Evolutionary conservation across 1,284 basidiomycete species (phyloP), one percentile per base, ranked within the genome.

Genomic region (Neonothopanus nambi): DNA sequence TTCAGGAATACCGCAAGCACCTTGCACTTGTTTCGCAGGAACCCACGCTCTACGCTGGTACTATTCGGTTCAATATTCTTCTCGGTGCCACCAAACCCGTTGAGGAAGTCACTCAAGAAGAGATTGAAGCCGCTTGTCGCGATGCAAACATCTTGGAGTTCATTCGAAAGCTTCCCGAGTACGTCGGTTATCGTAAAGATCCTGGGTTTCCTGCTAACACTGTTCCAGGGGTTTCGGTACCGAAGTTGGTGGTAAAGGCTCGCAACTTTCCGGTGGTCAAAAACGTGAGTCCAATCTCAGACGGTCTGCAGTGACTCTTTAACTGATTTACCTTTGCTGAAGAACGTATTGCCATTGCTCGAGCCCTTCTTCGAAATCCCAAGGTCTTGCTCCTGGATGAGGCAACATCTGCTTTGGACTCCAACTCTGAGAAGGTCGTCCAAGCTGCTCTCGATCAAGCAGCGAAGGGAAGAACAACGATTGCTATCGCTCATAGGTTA

Each of bases 291-390:
- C 49, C 1, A 6, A 26, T 44, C n/a, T 15, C 48, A 26, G 35
- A 35, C 15, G 51, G 20, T 56, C 48, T 36, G 12, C 23, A 20
- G 26, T 36, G 36, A 37, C n/a, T 11, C 57, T n/a, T n/a, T 17
- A 26, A 24, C 43, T 60, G 39, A 45, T 38, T 13, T 5, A 20
- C 42, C 33, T 48, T 55, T 30, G 24, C 55, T n/a, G n/a, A n/a
- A 86, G 89, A 96, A 80, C 93, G 95, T 66, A 95, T 99, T 63
- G 95, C 96, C 35, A 98, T 99, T 63, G 96, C 96, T 2, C 88
- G 96, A 59, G 96, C 93, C 11, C 79, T 99, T 17, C 82, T 99
- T 47, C 84, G 95, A 6, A 94, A 98, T 65, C 96, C 96, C 35
- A 93, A 93, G 70, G 90, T 98, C 21, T 77, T 98, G 35, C 74